Conservation (phyloP, 2,329 filamentous ascomycete species). For the Shiraia bambusicola region DNA sequence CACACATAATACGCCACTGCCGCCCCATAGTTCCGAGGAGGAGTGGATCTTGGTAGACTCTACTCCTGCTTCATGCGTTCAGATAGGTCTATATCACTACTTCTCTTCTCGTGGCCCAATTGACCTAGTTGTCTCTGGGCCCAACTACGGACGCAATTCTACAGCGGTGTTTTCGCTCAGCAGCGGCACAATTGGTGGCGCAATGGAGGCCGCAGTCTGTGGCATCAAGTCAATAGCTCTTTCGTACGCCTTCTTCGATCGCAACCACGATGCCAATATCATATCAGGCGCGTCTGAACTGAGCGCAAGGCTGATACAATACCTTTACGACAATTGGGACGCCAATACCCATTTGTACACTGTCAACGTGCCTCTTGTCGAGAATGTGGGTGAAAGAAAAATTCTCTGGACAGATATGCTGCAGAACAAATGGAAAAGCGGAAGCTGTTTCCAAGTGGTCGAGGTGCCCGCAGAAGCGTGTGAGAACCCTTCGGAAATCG, state of each 20-base stretch:
- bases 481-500: slow-evolving; percentile 64
- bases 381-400: slow-evolving; percentile 69
- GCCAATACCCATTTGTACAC: slow-evolving; percentile 77
- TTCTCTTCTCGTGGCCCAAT: slow-evolving; percentile 48
- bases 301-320: slow-evolving; percentile 75
- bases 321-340: slow-evolving; percentile 73
- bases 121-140: slow-evolving; percentile 53
- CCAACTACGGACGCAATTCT: slow-evolving; percentile 55
- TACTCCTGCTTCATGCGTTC: slow-evolving; percentile 53
- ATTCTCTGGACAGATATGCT: slow-evolving; percentile 83
- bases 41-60: slow-evolving; percentile 55
- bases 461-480: slow-evolving; percentile 64
- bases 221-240: slow-evolving; percentile 69
- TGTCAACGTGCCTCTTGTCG: slow-evolving; percentile 84
- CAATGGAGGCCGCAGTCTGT: slow-evolving; percentile 53
- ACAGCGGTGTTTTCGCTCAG: slow-evolving; percentile 54
- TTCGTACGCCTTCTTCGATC: slow-evolving; percentile 85
- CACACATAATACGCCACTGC: slow-evolving; percentile 37
- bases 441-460: slow-evolving; percentile 82
- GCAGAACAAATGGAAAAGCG: slow-evolving; percentile 86
- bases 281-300: slow-evolving; percentile 76
- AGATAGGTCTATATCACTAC: slow-evolving; percentile 52
- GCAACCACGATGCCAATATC: slow-evolving; percentile 78
- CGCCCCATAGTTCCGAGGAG: slow-evolving; percentile 36
- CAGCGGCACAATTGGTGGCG: slow-evolving; percentile 53